Conservation (phyloP, 208 protist species). For the Leishmania aethiopica region DNA sequence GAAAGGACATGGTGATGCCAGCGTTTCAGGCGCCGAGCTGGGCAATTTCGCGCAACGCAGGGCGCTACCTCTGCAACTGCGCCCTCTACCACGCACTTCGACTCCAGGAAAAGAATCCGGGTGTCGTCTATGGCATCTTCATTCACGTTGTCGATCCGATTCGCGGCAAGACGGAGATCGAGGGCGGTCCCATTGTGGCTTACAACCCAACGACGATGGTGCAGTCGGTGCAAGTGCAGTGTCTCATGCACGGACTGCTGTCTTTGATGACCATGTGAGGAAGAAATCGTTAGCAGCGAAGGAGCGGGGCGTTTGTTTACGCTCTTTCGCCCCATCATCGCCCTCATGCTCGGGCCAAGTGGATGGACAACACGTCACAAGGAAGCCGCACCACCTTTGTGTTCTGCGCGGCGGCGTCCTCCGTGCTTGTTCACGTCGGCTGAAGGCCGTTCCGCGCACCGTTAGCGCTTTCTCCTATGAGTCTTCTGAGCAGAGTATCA, state of each 20-base stretch:
- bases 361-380: not conserved
- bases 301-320: not conserved
- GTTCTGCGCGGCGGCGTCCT: not conserved
- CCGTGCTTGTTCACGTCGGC: not conserved
- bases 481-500: not conserved
- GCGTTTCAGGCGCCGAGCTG: conserved; percentile 38
- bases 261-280: conserved; percentile 17
- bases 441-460: not conserved
- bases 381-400: not conserved
- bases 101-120: conserved; percentile 48
- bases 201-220: conserved; percentile 42
- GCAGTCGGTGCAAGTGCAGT: conserved; percentile 31
- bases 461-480: not conserved
- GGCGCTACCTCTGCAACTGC: conserved; percentile 79
- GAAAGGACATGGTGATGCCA: conserved; percentile 37
- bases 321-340: not conserved
- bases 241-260: conserved; percentile 26
- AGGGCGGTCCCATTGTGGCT: conserved; percentile 17
- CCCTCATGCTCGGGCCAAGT: not conserved
- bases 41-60: conserved; percentile 61
- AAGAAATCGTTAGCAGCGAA: not conserved
- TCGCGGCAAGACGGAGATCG: conserved; percentile 15
- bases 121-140: conserved; percentile 45
- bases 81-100: conserved; percentile 55
- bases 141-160: conserved; percentile 56